A percentile compares a stretch with the other conserved stretches of the same genome.
Evolutionary conservation across 2,329 filamentous ascomycete species (phyloP).

Genomic region (Trichophyton schoenleinii): DNA sequence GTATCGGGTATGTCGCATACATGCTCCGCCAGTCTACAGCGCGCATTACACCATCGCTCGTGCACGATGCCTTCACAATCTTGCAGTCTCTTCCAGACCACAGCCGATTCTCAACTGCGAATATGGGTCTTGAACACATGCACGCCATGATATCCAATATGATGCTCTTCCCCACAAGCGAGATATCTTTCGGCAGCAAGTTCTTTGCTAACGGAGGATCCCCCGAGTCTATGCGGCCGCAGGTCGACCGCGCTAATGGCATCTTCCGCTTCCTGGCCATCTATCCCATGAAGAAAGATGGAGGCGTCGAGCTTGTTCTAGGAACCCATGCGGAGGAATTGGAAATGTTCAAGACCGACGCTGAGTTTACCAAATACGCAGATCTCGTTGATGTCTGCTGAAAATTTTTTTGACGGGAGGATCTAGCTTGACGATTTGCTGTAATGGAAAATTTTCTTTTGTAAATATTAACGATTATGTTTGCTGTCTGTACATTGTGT

Average conservation of each 20-base stretch:
- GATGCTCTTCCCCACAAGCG: constrained; percentile 4
- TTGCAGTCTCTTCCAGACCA: constrained; percentile 5
- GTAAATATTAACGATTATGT: neutral
- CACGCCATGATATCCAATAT: constrained; percentile 6
- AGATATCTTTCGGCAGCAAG: neutral
- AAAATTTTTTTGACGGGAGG: neutral
- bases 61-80: constrained; percentile 4
- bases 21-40: constrained; percentile 2
- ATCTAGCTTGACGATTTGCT: neutral
- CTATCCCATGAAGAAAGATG: constrained; percentile 5
- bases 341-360: constrained; percentile 1
- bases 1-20: constrained; percentile 2
- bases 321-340: constrained; percentile 4
- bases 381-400: neutral
- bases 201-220: neutral
- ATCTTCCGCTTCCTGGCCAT: constrained; percentile 4
- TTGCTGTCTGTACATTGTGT: neutral
- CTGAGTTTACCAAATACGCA: constrained; percentile 4
- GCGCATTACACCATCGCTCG: constrained; percentile 5
- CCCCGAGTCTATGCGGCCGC: constrained; percentile 5
- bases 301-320: constrained; percentile 3
- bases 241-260: constrained; percentile 3
- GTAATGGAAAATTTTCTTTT: neutral
- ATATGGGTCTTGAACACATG: constrained; percentile 5
- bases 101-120: constrained; percentile 3